Conservation (phyloP, 2,329 filamentous ascomycete species). For the Furcasterigmium furcatum region DNA sequence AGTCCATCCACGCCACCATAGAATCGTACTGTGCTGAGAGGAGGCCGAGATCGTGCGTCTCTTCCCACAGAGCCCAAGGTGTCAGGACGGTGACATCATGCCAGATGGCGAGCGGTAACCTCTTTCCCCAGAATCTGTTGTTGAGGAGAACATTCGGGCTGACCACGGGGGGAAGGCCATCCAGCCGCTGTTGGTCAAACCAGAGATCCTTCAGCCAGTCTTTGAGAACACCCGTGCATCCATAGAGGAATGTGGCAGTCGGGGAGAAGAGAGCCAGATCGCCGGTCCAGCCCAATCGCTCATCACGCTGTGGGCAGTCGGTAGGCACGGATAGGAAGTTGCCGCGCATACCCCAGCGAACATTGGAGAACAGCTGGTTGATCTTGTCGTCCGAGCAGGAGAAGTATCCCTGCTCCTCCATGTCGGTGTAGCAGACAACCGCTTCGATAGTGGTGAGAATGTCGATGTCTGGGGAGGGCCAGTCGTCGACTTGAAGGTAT, state of each 20-base stretch:
- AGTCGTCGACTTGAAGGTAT: conserved; percentile 44
- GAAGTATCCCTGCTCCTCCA: conserved; percentile 46
- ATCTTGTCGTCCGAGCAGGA: conserved; percentile 46
- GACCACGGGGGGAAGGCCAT: conserved; percentile 20
- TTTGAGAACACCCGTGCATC: conserved; percentile 45
- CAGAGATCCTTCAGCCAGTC: conserved; percentile 47
- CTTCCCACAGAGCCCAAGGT: conserved; percentile 36
- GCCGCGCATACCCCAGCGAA: conserved; percentile 53
- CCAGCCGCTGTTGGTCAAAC: conserved; percentile 20
- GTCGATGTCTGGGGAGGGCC: conserved; percentile 26
- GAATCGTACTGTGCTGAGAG: conserved; percentile 31
- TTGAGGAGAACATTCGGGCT: conserved; percentile 5
- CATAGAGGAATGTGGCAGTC: conserved; percentile 50
- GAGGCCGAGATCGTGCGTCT: conserved; percentile 31
- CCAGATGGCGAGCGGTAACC: conserved; percentile 39
- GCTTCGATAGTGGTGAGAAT: conserved; percentile 18
- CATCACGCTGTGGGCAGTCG: conserved; percentile 55
- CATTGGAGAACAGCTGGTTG: conserved; percentile 52
- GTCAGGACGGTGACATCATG: conserved; percentile 36
- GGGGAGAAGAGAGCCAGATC: conserved; percentile 47
- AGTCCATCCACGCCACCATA: conserved; percentile 3
- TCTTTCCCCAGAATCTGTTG: too few relatives aligned
- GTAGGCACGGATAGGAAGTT: conserved; percentile 57
- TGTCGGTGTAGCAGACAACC: conserved; percentile 45
- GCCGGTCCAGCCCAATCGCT: conserved; percentile 52